These are phyloP conservation scores for Jamesozyma lodderae DNA, from an alignment of 805 yeast species.

Conservation along the genomic window DNA sequence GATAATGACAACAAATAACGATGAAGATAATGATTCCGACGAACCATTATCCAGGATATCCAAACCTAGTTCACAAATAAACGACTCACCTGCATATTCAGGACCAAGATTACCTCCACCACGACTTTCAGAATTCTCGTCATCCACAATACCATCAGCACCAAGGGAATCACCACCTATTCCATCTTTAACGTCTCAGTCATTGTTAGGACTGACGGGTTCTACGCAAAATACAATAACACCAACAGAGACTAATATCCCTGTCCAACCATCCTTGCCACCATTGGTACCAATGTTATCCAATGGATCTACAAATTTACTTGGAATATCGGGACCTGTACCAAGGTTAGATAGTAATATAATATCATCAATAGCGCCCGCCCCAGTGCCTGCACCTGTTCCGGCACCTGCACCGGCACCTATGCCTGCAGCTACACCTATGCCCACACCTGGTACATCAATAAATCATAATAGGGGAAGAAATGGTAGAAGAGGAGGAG, in stretches of 20 bases:
- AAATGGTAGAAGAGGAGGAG: constrained; percentile 3
- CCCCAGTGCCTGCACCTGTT: background rate
- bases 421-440: background rate
- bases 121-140: background rate
- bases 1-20: background rate
- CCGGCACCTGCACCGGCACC: background rate
- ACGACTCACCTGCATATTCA: too few relatives aligned
- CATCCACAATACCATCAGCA: too few relatives aligned
- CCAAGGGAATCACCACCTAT: too few relatives aligned
- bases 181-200: background rate
- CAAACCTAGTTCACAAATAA: background rate
- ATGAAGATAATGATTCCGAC: constrained; percentile 6
- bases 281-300: background rate
- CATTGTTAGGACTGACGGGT: constrained; percentile 1
- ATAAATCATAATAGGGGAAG: background rate
- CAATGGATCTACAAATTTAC: background rate
- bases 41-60: constrained; percentile 5
- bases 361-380: background rate
- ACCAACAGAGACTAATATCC: background rate
- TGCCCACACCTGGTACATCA: background rate
- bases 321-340: background rate
- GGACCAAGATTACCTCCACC: background rate
- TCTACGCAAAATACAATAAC: background rate
- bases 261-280: background rate
- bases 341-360: background rate